phyloP scores from a whole-genome alignment of 2,329 filamentous ascomycete species.

The Sporothrix schenckii region DNA sequence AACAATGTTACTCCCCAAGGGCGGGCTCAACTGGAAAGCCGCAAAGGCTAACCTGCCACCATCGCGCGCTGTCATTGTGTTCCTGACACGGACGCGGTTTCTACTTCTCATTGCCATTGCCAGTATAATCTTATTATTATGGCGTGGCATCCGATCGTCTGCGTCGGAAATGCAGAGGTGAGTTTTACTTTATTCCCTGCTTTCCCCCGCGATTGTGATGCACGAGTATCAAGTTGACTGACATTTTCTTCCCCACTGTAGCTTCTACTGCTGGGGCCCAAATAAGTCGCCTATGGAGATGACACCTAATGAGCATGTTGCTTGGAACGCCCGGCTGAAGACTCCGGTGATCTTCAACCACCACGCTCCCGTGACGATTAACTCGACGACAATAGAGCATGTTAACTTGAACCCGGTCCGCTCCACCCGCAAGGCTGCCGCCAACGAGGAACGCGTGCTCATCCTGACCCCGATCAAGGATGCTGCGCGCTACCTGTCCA shows the following conservation, averaged over 20 bases:
- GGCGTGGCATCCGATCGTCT: conserved; percentile 79
- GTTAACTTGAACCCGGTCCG: conserved; percentile 83
- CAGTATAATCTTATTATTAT: conserved; percentile 77
- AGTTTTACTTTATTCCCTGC: conserved; percentile 38
- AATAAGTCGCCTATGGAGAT: conserved; percentile 95
- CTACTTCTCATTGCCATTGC: conserved; percentile 72
- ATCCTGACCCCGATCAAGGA: conserved; percentile 93
- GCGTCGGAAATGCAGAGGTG: conserved; percentile 92
- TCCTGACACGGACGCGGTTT: conserved; percentile 76
- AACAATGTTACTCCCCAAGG: conserved; percentile 86
- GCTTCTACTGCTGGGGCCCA: conserved; percentile 97
- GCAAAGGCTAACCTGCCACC: conserved; percentile 78
- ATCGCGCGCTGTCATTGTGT: conserved; percentile 68
- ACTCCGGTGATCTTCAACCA: conserved; percentile 97
- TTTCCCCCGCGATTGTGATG: conserved; percentile 8
- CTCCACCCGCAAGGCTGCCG: conserved; percentile 75
- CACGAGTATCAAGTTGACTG: conserved; percentile 9
- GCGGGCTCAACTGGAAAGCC: conserved; percentile 89
- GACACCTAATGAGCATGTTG: conserved; percentile 83
- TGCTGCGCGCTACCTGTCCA: conserved; percentile 76
- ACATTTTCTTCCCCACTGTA: conserved; percentile 46
- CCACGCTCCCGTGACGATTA: conserved; percentile 83
- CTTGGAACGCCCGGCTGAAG: conserved; percentile 85
- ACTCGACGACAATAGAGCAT: conserved; percentile 74
- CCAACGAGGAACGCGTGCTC: conserved; percentile 83